Base-by-base conservation (phyloP, 345 rosid species). In the Camelina laxa region DNA sequence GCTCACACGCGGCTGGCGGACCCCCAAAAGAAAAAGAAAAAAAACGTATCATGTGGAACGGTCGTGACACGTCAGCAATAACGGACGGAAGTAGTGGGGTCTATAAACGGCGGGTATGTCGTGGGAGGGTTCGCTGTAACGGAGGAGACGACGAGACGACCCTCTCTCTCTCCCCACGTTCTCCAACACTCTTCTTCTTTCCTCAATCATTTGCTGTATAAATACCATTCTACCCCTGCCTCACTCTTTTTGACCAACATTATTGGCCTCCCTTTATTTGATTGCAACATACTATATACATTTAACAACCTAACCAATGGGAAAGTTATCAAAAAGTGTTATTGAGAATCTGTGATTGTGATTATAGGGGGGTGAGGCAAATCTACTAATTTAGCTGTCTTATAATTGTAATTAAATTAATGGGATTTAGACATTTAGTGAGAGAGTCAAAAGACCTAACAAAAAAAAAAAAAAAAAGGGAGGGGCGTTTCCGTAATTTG, bases 21-120 rank as follows among this genome's bases (percentile, higher is more conserved):
- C 7, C 33, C 15, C 42, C 12, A 6, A 33, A 27, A 27, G 0
- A 27, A 31, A 7, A 7, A 31, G 6, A 33, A 51, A 70, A 72
- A 82, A 68, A 75, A 60, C 93, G 91, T 84, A 88, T 87, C 92
- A 93, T 71, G 84, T 83, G 83, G 24, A 76, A 36, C 10, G 77
- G 76, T 80, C 58, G 7, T 17, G 74, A 75, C 96, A 89, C 82
- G 84, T 87, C 88, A 81, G 59, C 81, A 11, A 11, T 22, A 39
- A 45, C 80, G 75, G 76, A 74, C 70, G 62, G 57, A 21, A n/a
- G 39, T 13, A 54, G 65, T 70, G 68, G 81, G 81, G 64, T 60
- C 77, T 53, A 47, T 4, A 60, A 4, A 9, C 68, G 58, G 73
- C 72, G 75, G 72, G 65, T 41, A 70, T 76, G 67, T 77, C 76